A percentile compares a stretch with the other conserved stretches of the same genome.
phyloP scores from a whole-genome alignment of 2,329 filamentous ascomycete species.

The Beauveria sp. region DNA sequence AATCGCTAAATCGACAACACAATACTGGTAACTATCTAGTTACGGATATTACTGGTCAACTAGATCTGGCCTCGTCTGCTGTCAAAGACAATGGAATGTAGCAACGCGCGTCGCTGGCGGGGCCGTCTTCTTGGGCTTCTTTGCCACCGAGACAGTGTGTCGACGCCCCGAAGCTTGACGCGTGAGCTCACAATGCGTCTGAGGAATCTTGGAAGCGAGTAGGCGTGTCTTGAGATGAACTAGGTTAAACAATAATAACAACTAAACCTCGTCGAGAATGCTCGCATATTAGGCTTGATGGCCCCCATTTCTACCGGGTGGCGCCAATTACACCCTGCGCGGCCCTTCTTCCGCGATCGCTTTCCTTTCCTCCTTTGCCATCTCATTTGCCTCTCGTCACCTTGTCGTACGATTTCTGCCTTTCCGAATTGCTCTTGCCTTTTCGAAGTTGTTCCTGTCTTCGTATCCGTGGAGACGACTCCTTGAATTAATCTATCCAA shows the following conservation, averaged over 20 bases:
- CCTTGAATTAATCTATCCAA: background rate
- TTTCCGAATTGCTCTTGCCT: too few relatives aligned
- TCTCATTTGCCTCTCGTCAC: background rate
- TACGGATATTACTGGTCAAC: background rate
- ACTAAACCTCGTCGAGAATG: background rate
- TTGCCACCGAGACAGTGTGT: background rate
- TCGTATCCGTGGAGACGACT: conserved; percentile 5
- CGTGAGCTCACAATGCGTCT: background rate
- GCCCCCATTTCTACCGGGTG: background rate
- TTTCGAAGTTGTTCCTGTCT: background rate
- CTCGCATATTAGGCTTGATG: background rate
- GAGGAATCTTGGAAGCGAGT: conserved; percentile 5
- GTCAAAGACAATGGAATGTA: background rate
- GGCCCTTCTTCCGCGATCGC: background rate
- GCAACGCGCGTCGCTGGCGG: background rate
- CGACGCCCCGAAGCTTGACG: conserved; percentile 1
- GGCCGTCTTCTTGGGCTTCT: background rate
- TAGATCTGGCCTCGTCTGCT: background rate
- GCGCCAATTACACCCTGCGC: background rate
- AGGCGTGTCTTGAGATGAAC: conserved; percentile 4
- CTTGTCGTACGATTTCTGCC: conserved; percentile 2
- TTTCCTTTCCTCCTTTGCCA: background rate
- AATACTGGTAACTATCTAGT: too few relatives aligned
- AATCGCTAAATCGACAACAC: background rate
- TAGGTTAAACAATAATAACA: background rate